Conservation (phyloP, 2,329 filamentous ascomycete genomes). For the Pseudogymnoascus sp. region DNA sequence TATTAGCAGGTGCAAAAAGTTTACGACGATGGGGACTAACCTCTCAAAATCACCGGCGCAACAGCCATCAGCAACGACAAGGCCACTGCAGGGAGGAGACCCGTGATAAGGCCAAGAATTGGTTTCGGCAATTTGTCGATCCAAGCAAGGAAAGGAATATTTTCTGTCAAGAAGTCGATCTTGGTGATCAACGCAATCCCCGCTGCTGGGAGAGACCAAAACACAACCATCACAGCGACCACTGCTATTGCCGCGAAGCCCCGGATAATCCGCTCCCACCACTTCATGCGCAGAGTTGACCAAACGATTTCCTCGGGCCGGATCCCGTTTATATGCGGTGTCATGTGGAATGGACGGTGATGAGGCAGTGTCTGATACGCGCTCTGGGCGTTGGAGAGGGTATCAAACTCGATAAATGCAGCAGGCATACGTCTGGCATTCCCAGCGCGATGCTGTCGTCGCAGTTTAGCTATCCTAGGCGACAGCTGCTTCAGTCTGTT, state of each 20-base stretch:
- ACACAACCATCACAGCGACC: slow-evolving; percentile 50
- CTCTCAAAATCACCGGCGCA: slow-evolving; percentile 51
- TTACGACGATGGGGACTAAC: slow-evolving; percentile 29
- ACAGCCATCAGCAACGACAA: slow-evolving; percentile 53
- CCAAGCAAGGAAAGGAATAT: slow-evolving; percentile 47
- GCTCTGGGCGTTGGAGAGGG: slow-evolving; percentile 51
- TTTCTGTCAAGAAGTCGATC: slow-evolving; percentile 45
- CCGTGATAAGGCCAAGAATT: slow-evolving; percentile 53
- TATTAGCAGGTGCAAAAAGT: slow-evolving; percentile 12
- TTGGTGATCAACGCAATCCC: slow-evolving; percentile 58
- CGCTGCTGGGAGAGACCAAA: slow-evolving; percentile 62
- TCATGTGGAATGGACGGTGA: slow-evolving; percentile 54
- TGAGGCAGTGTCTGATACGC: slow-evolving; percentile 58
- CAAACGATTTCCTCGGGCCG: slow-evolving; percentile 56
- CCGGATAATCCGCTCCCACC: slow-evolving; percentile 52
- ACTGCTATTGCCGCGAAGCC: slow-evolving; percentile 42
- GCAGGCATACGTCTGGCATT: slow-evolving; percentile 47
- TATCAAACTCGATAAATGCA: slow-evolving; percentile 58
- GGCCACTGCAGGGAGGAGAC: slow-evolving; percentile 51
- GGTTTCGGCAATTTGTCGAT: slow-evolving; percentile 46
- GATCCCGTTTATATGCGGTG: slow-evolving; percentile 51
- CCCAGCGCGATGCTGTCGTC: slow-evolving; percentile 32
- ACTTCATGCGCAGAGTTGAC: slow-evolving; percentile 55
- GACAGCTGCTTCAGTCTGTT: slow-evolving; percentile 26
- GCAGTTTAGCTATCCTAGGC: slow-evolving; percentile 25